phyloP scores from a whole-genome alignment of 1,139 yeast genomes.

The Suhomyces bribrorum region DNA sequence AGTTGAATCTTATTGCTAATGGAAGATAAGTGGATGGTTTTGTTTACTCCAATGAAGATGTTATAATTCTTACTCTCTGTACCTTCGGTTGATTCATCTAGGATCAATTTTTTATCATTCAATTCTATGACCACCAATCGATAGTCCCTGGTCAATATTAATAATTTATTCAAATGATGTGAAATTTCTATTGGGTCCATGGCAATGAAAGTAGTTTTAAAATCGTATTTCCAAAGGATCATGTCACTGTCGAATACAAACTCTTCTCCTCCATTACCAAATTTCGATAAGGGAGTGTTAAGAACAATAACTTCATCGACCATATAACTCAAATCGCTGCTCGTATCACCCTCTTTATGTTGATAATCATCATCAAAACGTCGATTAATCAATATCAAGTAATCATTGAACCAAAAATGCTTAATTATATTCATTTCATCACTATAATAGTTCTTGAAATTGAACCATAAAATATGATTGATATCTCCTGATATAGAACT shows the following conservation, averaged over 20 bases:
- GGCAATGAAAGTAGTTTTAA: slow-evolving; percentile 30
- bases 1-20: slow-evolving; percentile 31
- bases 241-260: slow-evolving; percentile 41
- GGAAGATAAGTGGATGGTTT: slow-evolving; percentile 39
- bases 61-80: slow-evolving; percentile 22
- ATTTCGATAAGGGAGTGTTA: slow-evolving; percentile 35
- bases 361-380: slow-evolving; percentile 23
- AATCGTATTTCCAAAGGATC: slow-evolving; percentile 44
- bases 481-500: slow-evolving; percentile 23
- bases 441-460: slow-evolving; percentile 35
- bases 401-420: slow-evolving; percentile 41
- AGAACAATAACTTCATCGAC: slow-evolving; percentile 43
- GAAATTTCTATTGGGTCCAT: slow-evolving; percentile 23
- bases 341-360: slow-evolving; percentile 11
- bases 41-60: slow-evolving; percentile 34
- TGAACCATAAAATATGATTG: slow-evolving; percentile 46
- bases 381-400: slow-evolving; percentile 38
- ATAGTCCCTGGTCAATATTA: slow-evolving; percentile 34
- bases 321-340: slow-evolving; percentile 37
- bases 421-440: slow-evolving; percentile 37
- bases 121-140: slow-evolving; percentile 37
- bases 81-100: slow-evolving; percentile 9
- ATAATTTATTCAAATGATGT: slow-evolving; percentile 21
- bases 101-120: slow-evolving; percentile 12
- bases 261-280: slow-evolving; percentile 36